Evolutionary conservation across 2,329 filamentous ascomycete species (phyloP).

Genomic region (Alternaria consortialis): DNA sequence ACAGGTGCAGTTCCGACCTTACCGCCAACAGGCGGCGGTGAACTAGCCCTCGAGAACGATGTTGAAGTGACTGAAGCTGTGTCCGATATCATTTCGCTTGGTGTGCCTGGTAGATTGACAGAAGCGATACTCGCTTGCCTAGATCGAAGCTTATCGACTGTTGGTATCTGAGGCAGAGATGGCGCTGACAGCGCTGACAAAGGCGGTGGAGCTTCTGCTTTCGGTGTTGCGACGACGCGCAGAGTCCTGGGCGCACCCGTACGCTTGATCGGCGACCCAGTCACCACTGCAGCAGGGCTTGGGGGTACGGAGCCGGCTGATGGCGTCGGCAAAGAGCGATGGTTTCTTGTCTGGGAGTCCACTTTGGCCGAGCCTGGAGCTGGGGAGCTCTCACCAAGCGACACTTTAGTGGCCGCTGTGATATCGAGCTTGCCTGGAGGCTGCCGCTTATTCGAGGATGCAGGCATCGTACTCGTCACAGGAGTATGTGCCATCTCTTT

Average conservation of each 20-base stretch:
- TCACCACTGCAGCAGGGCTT: constrained; percentile 62
- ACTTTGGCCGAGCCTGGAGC: constrained; percentile 26
- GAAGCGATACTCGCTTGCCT: constrained; percentile 65
- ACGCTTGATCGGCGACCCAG: constrained; percentile 55
- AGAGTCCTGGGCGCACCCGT: constrained; percentile 67
- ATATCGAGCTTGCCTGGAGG: constrained; percentile 60
- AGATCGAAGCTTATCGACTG: constrained; percentile 56
- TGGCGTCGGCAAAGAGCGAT: constrained; percentile 45
- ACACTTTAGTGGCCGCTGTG: constrained; percentile 46
- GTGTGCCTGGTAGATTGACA: constrained; percentile 73
- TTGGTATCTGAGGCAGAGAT: constrained; percentile 44
- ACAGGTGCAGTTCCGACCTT: constrained; percentile 75
- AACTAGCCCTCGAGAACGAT: constrained; percentile 75
- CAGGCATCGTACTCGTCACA: constrained; percentile 17
- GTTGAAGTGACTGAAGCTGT: constrained; percentile 77
- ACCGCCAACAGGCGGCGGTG: constrained; percentile 67
- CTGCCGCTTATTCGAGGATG: constrained; percentile 46
- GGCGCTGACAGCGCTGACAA: constrained; percentile 46
- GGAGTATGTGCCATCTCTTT: constrained; percentile 15
- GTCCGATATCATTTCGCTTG: constrained; percentile 80
- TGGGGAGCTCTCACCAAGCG: constrained; percentile 30
- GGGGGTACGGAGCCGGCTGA: constrained; percentile 60
- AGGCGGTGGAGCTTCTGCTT: constrained; percentile 63
- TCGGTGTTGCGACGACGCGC: constrained; percentile 74
- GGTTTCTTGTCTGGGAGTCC: constrained; percentile 36